Percentiles rank a stretch among this genome's conserved stretches.
Conservation (phyloP, 257 asterid genomes). For the Nicotiana otophora region DNA sequence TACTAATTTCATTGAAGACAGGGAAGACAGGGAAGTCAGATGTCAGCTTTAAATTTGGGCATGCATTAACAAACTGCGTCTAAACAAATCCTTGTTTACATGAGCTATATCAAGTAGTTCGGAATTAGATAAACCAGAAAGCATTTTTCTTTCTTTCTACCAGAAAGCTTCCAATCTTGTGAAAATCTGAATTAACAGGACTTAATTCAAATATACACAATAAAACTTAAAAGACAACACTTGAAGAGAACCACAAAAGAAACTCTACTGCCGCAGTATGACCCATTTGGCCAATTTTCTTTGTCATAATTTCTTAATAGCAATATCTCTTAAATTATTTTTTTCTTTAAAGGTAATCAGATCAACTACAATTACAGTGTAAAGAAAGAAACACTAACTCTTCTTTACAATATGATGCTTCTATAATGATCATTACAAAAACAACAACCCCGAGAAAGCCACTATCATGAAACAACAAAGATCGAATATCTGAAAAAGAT, state of each 20-base stretch:
- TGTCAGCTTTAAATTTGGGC: not conserved
- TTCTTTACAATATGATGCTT: not conserved
- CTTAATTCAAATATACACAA: not conserved
- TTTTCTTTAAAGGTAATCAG: not conserved
- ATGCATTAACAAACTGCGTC: not conserved
- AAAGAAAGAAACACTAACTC: not conserved
- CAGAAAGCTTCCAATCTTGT: not conserved
- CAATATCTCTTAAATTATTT: not conserved
- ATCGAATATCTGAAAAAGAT: constrained; percentile 10
- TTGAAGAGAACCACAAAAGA: not conserved
- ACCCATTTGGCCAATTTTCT: constrained; percentile 4
- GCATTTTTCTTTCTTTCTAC: not conserved
- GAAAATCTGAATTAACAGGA: not conserved
- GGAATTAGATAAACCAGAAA: constrained; percentile 5
- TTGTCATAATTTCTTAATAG: not conserved
- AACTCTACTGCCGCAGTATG: not conserved
- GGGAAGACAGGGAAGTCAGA: not conserved
- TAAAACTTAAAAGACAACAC: not conserved
- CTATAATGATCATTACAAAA: not conserved
- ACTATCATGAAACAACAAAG: constrained; percentile 23
- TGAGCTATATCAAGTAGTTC: not conserved
- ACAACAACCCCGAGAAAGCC: constrained; percentile 33
- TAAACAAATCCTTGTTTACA: not conserved
- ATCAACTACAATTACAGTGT: not conserved
- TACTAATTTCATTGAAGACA: not conserved